Base-by-base conservation (phyloP, 805 yeast species). In the Candida boidinii region DNA sequence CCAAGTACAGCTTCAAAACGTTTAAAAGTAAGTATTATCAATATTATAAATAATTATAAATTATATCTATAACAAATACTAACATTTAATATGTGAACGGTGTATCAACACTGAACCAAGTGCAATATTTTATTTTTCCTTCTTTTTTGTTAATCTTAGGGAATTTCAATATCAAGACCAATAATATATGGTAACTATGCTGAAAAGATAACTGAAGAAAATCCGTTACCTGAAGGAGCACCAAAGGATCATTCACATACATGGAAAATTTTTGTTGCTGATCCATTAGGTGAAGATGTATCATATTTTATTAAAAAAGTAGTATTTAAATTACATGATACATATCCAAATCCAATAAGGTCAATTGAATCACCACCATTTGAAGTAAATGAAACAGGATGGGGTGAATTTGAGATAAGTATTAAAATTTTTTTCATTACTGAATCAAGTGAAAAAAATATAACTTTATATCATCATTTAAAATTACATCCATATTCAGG, bases 331-430 rank as follows among this genome's bases (percentile, higher is more conserved):
- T 64, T 92, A 16, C 98, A 92, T 56, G 98, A 92, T 43, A 92
- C 98, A 1, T 92, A 90, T 48, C 80, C 79, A 15, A 84, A 79
- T 45, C 74, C 96, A 2, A 75, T 86, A n/a, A 64, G 99, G 35
- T 70, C 92, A 2, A 68, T 90, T 12, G 97, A 92, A 41, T 53
- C 65, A 20, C 96, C 97, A 2, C 98, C 98, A 0, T 92, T 81
- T 48, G 94, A 87, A 54, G 86, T 92, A 19, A 82, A 95, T 2
- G 99, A 92, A 51, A 84, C 97, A 0, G 99, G 99, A 0, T 92
- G 99, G 99, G 99, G 99, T 44, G 99, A 92, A 56, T 92, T 92
- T 57, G 99, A 92, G 50, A 81, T 92, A 39, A 74, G 83, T 23
- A 78, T 92, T 35, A 84, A 88, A 51, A 73, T 92, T 13, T 88